A percentile compares a stretch with the other conserved stretches of the same genome.
Evolutionary conservation across 2,329 filamentous ascomycete species (phyloP).

Genomic region (Diaporthe citrichinensis): DNA sequence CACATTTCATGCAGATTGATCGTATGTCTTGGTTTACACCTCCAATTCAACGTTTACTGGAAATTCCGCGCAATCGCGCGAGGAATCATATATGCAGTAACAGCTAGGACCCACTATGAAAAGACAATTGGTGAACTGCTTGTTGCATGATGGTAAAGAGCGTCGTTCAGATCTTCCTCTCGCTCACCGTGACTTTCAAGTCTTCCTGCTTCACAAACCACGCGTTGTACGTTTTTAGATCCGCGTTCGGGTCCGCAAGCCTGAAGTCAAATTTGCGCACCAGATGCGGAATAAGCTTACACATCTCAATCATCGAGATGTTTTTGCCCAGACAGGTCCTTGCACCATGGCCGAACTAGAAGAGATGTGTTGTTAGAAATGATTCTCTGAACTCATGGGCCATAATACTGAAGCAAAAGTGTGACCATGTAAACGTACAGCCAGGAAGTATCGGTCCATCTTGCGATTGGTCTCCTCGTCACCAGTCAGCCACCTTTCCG

Average conservation of each 20-base stretch:
- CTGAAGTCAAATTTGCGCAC: conserved; percentile 9
- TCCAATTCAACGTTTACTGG: not conserved
- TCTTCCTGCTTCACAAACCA: conserved; percentile 29
- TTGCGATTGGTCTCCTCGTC: conserved; percentile 46
- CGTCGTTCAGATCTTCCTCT: not conserved
- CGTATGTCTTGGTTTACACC: too few species aligned
- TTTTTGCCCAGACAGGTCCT: conserved; percentile 55
- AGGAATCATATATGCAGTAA: not conserved
- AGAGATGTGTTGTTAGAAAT: not conserved
- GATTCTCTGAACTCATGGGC: not conserved
- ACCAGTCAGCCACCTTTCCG: conserved; percentile 44
- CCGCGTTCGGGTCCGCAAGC: conserved; percentile 10
- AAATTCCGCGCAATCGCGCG: not conserved
- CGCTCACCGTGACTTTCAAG: conserved; percentile 9
- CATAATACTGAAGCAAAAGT: not conserved
- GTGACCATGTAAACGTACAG: not conserved
- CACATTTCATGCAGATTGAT: too few species aligned
- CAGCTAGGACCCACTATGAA: too few species aligned
- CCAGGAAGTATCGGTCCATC: conserved; percentile 52
- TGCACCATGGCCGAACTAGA: conserved; percentile 53
- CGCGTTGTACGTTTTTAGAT: conserved; percentile 25
- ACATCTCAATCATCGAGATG: conserved; percentile 54
- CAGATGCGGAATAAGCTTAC: conserved; percentile 51
- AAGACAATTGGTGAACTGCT: too few species aligned
- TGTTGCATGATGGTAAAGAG: not conserved